Evolutionary conservation across 148 eudicot species (phyloP), one percentile per base, ranked within the genome.

Genomic region (Rheum nobile): DNA sequence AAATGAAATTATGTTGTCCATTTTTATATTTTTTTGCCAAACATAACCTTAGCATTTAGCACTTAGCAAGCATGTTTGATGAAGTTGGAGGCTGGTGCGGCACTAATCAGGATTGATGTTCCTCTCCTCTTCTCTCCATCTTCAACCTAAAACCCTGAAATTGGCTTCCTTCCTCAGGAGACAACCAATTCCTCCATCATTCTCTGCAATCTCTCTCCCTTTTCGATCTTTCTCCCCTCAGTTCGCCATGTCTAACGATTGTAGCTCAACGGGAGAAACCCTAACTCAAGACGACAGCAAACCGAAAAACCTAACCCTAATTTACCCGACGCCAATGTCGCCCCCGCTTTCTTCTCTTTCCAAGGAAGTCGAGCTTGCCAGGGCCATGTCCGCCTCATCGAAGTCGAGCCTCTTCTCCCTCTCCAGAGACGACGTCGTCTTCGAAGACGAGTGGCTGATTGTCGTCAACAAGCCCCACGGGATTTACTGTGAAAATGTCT

Each of bases 361-460:
- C 26, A 94, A 94, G 85, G 78, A 89, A 47, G 82, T 94, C 17
- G 98, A 94, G 84, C 86, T 91, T 21, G 78, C 67, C 65, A 86
- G 98, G 80, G 97, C 98, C 42, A 80, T 94, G 86, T 63, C 85
- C 0, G 97, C 97, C n/a, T 84, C 98, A n/a, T 89, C 98, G n/a
- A 91, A 54, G 70, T 91, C 97, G 4, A 75, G 85, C n/a, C 63
- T 82, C 4, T 91, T 82, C 59, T 59, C 85, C 50, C 82, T 94
- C 12, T 77, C 85, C 21, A 83, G 81, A 67, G 77, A 31, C 29
- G 86, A 88, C 61, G 85, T 94, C 26, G 68, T 94, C 39, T 89
- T 81, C 74, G 91, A 94, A 78, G 97, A 94, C 77, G 81, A 88
- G 70, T 94, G 98, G 97, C 75, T 94, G 77, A 72, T 94, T 71